Conservation (phyloP, 352 stramenopile genomes). For the Phytophthora cajani region DNA sequence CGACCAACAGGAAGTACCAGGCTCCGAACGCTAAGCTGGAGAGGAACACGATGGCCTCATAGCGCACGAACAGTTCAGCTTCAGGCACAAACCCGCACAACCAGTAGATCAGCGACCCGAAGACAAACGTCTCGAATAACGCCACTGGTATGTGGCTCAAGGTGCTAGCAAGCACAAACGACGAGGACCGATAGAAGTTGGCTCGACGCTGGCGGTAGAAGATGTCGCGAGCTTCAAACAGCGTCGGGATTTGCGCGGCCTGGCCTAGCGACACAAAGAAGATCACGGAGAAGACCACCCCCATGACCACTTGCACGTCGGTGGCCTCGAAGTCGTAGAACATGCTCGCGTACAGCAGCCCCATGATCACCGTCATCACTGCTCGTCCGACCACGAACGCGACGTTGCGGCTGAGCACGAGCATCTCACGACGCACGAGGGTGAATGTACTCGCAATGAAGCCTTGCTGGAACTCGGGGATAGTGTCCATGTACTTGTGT, state of each 20-base stretch:
- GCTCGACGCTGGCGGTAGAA: constrained; percentile 49
- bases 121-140: constrained; percentile 70
- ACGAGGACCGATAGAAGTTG: constrained; percentile 64
- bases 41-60: constrained; percentile 49
- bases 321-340: constrained; percentile 54
- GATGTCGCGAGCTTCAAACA: constrained; percentile 76
- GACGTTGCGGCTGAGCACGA: constrained; percentile 52
- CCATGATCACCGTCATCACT: constrained; percentile 53
- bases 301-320: constrained; percentile 60
- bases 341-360: constrained; percentile 47
- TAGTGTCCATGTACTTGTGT: constrained; percentile 82
- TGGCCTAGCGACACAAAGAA: constrained; percentile 79
- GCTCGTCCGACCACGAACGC: constrained; percentile 50
- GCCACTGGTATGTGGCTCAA: constrained; percentile 47
- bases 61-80: constrained; percentile 44
- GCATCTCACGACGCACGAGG: constrained; percentile 59
- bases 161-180: constrained; percentile 66
- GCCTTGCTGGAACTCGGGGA: constrained; percentile 44
- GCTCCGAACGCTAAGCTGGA: constrained; percentile 51
- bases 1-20: constrained; percentile 57
- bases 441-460: constrained; percentile 38
- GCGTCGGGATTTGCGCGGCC: constrained; percentile 74
- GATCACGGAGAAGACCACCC: constrained; percentile 82
- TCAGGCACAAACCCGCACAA: constrained; percentile 65
- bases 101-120: constrained; percentile 85